phyloP scores from a whole-genome alignment of 2,329 filamentous ascomycete species.

The Bertia moriformis region DNA sequence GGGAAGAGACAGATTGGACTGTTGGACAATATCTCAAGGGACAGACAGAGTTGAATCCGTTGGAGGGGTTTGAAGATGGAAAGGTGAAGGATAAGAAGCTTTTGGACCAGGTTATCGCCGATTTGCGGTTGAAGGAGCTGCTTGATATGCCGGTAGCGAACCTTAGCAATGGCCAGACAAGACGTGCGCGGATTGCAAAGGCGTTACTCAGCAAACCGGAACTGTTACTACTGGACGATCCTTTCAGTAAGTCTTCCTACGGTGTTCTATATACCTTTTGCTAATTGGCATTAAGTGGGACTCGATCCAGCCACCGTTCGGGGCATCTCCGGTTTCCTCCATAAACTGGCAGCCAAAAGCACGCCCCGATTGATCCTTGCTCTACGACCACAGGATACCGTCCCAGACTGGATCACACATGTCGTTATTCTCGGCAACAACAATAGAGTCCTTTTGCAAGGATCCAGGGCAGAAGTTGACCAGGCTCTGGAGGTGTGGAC shows the following conservation, averaged over 20 bases:
- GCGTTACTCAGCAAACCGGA: slow-evolving; percentile 44
- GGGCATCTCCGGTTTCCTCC: slow-evolving; percentile 30
- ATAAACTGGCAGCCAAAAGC: not conserved
- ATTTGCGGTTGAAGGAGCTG: slow-evolving; percentile 35
- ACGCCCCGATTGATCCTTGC: slow-evolving; percentile 39
- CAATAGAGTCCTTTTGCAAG: slow-evolving; percentile 6
- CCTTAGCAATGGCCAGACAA: slow-evolving; percentile 52
- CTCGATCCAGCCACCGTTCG: slow-evolving; percentile 44
- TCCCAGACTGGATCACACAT: slow-evolving; percentile 54
- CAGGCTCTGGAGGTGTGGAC: not conserved
- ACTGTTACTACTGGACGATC: slow-evolving; percentile 47
- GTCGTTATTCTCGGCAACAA: slow-evolving; percentile 34
- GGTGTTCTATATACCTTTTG: not conserved
- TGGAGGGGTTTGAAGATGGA: slow-evolving; percentile 26
- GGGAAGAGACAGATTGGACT: slow-evolving; percentile 49
- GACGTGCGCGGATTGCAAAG: slow-evolving; percentile 49
- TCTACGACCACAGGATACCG: slow-evolving; percentile 42
- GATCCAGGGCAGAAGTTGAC: not conserved
- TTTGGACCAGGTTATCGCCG: slow-evolving; percentile 29
- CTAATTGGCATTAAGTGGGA: slow-evolving; percentile 23
- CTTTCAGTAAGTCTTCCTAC: slow-evolving; percentile 26
- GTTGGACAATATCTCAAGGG: slow-evolving; percentile 44
- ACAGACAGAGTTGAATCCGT: slow-evolving; percentile 42
- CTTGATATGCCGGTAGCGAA: slow-evolving; percentile 47
- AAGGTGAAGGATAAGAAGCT: slow-evolving; percentile 18